Evolutionary conservation across 164 flowering plant genomes (phyloP).

Genomic region (Umbilicus rupestris): DNA sequence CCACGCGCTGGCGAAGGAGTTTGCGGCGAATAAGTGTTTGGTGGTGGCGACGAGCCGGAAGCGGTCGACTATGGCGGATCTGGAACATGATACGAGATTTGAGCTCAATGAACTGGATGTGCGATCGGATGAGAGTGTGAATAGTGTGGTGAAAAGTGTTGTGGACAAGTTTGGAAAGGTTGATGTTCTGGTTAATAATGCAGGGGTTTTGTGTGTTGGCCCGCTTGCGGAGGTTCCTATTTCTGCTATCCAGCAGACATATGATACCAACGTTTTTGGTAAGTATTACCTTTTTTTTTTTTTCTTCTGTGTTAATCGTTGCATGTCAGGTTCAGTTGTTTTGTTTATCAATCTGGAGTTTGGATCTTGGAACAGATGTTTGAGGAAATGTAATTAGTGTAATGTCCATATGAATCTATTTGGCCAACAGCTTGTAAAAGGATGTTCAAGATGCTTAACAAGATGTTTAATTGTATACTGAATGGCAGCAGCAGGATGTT

Average conservation of each 20-base stretch:
- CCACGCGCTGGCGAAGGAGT: slow-evolving; percentile 63
- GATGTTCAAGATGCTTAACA: no score
- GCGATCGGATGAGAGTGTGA: slow-evolving; percentile 54
- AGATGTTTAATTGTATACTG: no score
- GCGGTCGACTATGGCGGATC: slow-evolving; percentile 44
- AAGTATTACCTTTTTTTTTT: not conserved
- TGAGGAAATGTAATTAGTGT: no score
- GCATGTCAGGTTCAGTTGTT: not conserved
- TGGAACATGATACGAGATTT: slow-evolving; percentile 42
- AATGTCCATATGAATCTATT: no score
- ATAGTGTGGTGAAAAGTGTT: slow-evolving; percentile 25
- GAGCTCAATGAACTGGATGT: slow-evolving; percentile 67
- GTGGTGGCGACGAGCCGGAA: slow-evolving; percentile 80
- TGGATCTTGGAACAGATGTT: no score
- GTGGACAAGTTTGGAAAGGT: slow-evolving; percentile 49
- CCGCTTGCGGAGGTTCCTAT: slow-evolving; percentile 84
- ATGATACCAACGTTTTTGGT: slow-evolving; percentile 82
- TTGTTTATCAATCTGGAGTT: no score
- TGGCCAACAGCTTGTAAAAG: no score
- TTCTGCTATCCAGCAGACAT: slow-evolving; percentile 42
- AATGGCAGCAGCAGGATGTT: no score
- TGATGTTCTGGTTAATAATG: slow-evolving; percentile 79
- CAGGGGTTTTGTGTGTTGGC: slow-evolving; percentile 43
- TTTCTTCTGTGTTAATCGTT: not conserved
- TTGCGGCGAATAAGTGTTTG: slow-evolving; percentile 49